Conservation (phyloP, 768 basidiomycete species). For the Termitomyces sp. region DNA sequence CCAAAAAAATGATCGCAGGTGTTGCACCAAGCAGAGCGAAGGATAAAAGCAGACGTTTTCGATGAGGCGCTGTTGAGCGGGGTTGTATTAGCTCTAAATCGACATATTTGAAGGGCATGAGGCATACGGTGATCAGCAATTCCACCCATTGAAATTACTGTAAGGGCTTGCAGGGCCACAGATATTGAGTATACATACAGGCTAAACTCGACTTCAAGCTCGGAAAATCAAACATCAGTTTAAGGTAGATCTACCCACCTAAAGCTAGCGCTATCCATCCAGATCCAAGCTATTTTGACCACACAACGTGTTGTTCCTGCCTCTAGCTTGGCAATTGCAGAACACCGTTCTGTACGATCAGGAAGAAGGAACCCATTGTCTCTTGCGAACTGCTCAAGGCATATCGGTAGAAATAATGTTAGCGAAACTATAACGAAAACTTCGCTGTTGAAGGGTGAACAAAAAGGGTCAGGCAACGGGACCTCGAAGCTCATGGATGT, state of each 20-base stretch:
- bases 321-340: slow-evolving; percentile 20
- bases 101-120: neutral
- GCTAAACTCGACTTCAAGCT: slow-evolving; percentile 33
- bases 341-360: slow-evolving; percentile 62
- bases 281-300: slow-evolving; percentile 76
- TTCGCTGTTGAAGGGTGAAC: slow-evolving; percentile 44
- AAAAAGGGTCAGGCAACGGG: neutral
- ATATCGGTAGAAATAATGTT: slow-evolving; percentile 80
- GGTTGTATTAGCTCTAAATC: neutral
- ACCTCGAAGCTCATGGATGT: neutral
- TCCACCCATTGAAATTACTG: slow-evolving; percentile 90
- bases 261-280: slow-evolving; percentile 92
- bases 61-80: slow-evolving; percentile 46
- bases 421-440: slow-evolving; percentile 81
- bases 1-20: slow-evolving; percentile 66
- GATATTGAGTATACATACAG: slow-evolving; percentile 87
- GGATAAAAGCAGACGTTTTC: slow-evolving; percentile 72
- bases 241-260: slow-evolving; percentile 47
- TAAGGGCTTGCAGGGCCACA: slow-evolving; percentile 88
- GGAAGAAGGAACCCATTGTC: slow-evolving; percentile 83
- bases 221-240: neutral
- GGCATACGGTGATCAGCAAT: slow-evolving; percentile 86
- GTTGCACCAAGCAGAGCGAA: slow-evolving; percentile 75
- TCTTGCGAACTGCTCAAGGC: slow-evolving; percentile 83
- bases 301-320: slow-evolving; percentile 54